Conservation (phyloP, 176 grass and related monocot species). For the Musa schizocarpa region DNA sequence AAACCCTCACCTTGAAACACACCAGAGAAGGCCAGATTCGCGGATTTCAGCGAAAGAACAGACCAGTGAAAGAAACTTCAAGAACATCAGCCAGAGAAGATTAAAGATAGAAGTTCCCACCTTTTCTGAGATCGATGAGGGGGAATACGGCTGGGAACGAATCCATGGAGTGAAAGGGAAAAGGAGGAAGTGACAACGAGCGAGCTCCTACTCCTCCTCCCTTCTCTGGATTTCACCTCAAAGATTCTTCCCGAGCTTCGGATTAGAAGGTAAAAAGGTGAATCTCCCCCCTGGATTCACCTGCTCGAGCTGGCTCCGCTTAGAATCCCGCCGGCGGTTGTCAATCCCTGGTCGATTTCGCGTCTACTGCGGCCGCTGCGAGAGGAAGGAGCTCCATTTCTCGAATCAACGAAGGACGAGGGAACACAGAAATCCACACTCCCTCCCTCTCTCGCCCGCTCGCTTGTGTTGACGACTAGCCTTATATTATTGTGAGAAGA, state of each 20-base stretch:
- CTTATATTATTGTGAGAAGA: not conserved
- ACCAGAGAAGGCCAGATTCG: not conserved
- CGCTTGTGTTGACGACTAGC: not conserved
- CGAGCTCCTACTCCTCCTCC: not conserved
- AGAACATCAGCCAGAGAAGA: not conserved
- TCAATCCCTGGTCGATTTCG: not conserved
- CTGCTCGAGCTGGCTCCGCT: not conserved
- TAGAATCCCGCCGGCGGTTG: not conserved
- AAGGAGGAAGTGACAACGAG: no score
- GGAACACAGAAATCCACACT: not conserved
- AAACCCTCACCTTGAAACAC: not conserved
- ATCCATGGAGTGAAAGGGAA: not conserved
- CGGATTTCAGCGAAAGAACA: not conserved
- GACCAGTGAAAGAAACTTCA: not conserved
- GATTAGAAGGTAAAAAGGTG: not conserved
- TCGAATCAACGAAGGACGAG: constrained; percentile 3
- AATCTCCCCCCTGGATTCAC: not conserved
- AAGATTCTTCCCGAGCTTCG: no score
- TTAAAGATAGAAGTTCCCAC: not conserved
- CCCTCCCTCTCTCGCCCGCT: no score
- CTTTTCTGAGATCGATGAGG: constrained; percentile 18
- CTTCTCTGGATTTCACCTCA: not conserved
- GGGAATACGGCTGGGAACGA: constrained; percentile 5
- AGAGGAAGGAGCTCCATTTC: constrained; percentile 3
- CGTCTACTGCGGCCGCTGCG: not conserved